These are phyloP conservation scores for Dendrocalamus latiflorus DNA, from an alignment of 202 grass and related monocot species.

Conservation along the genomic window DNA sequence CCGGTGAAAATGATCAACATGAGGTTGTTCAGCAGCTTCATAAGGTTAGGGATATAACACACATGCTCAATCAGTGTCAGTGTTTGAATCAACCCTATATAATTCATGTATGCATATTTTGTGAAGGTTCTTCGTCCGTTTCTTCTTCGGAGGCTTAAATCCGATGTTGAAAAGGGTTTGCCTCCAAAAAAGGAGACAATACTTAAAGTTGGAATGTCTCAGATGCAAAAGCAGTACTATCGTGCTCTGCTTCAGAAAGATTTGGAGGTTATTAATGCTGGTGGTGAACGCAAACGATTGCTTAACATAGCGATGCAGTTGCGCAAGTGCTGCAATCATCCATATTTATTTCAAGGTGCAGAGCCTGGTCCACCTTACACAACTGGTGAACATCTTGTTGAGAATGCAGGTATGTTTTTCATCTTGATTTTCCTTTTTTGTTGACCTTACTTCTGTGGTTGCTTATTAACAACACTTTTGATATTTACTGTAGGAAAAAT, in stretches of 20 bases:
- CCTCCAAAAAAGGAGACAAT: slow-evolving; percentile 99
- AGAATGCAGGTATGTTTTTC: slow-evolving; percentile 65
- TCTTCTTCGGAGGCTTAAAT: slow-evolving; percentile 93
- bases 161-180: slow-evolving; percentile 95
- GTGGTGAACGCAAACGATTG: slow-evolving; percentile 92
- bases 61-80: not conserved
- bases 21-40: slow-evolving; percentile 99
- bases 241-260: slow-evolving; percentile 95
- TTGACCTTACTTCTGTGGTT: not conserved
- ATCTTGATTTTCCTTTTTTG: not conserved
- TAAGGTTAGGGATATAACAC: slow-evolving; percentile 43
- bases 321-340: slow-evolving; percentile 98
- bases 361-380: slow-evolving; percentile 98
- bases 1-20: slow-evolving; percentile 90
- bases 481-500: slow-evolving; percentile 78
- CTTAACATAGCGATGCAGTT: slow-evolving; percentile 99
- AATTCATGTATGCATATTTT: slow-evolving; percentile 11
- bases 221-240: slow-evolving; percentile 99
- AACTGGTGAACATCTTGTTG: slow-evolving; percentile 91
- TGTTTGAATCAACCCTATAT: not conserved
- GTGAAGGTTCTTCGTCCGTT: slow-evolving; percentile 96
- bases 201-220: slow-evolving; percentile 99
- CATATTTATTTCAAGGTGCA: slow-evolving; percentile 96
- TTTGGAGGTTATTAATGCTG: slow-evolving; percentile 97
- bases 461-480: slow-evolving; percentile 3